Evolutionary conservation across 1,284 basidiomycete genomes (phyloP).

Genomic region (Tilletia indica): DNA sequence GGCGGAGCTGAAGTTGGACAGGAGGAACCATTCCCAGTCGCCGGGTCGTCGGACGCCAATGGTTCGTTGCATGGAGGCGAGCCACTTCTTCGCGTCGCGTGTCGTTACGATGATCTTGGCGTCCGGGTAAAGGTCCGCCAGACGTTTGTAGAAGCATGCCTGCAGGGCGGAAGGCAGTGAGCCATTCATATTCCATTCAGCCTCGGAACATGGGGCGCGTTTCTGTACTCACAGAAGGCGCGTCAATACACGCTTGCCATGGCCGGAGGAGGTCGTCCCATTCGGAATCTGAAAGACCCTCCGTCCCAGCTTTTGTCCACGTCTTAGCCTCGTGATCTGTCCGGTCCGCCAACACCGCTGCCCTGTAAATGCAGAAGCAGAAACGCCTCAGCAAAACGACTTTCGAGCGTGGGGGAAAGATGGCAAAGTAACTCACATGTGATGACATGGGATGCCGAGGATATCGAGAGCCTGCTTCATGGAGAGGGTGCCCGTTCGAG

Average conservation of each 20-base stretch:
- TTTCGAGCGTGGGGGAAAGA: background rate
- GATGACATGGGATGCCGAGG: conserved; percentile 15
- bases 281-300: background rate
- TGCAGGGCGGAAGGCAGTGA: background rate
- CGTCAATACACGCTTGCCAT: conserved; percentile 7
- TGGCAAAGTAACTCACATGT: conserved; percentile 8
- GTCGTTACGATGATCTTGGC: conserved; percentile 16
- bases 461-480: conserved; percentile 17
- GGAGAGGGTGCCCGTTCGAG: conserved; percentile 16
- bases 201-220: background rate
- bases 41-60: conserved; percentile 3
- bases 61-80: conserved; percentile 9
- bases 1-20: conserved; percentile 6
- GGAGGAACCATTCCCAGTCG: conserved; percentile 15
- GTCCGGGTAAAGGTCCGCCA: conserved; percentile 17
- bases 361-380: background rate
- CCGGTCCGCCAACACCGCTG: background rate
- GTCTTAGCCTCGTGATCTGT: background rate
- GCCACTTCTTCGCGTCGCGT: conserved; percentile 11
- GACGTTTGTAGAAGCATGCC: conserved; percentile 6
- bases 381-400: no score
- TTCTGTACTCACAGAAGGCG: background rate
- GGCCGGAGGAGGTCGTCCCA: conserved; percentile 17
- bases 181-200: background rate
- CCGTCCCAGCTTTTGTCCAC: background rate